Evolutionary conservation across 768 basidiomycete species (phyloP), one percentile per base, ranked within the genome.

Genomic region (Pleurotus sapidus): DNA sequence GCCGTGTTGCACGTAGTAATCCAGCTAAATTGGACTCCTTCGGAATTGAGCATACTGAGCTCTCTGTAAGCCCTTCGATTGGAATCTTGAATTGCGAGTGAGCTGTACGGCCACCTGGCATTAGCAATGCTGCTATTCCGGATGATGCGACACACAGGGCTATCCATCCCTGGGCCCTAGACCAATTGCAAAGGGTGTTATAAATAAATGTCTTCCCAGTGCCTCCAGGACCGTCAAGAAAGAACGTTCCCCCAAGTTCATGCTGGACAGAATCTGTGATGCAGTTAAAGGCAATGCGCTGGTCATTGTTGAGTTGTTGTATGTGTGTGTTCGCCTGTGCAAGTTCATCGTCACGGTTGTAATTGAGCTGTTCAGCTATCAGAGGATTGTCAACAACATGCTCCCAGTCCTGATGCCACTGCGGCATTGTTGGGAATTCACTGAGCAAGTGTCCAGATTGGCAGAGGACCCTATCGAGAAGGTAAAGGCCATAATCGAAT

Each of bases 1-100:
- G 46, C 8, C 54, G 27, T 6, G 73, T 69, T 15, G 49, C 7
- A 0, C 62, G 55, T 1, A 81, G 49, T 1, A 83, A 59, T 2
- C 71, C 67, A 24, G 72, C 72, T 0, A 59, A 55, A 1, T 15
- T n/a, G 43, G 57, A 56, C 18, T 72, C 56, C 51, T 76, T 77
- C 3, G 63, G 30, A 38, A 81, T 71, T 8, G 18, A 57, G 63
- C 77, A 80, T 1, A 58, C 42, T 0, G 70, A 71, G 1, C 53
- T 43, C 2, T 71, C 68, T 63, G 57, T 23, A 5, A 69, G 51
- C 24, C 51, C 57, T 4, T 70, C 63, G 34, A 81, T 69, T 0
- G 79, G 81, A 43, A 81, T 78, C 55, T 78, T 76, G 67, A 83
- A 82, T 5, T 60, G 61, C 0, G 77, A 81, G 59, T 84, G 77